Base-by-base conservation (phyloP, 495 filamentous ascomycete genomes). In the Talaromyces ruber region DNA sequence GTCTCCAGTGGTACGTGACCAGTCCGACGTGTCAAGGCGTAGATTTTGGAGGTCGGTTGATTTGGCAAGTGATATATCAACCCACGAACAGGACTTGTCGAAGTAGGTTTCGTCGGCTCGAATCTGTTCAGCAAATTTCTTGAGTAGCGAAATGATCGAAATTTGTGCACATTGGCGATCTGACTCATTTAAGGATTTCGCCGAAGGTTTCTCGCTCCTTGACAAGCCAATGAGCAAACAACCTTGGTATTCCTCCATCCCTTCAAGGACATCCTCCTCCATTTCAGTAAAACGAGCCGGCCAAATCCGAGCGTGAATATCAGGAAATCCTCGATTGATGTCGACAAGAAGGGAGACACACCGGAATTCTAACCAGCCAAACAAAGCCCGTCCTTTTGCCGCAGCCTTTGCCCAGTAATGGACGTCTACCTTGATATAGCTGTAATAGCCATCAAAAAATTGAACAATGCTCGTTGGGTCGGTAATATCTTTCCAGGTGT, bases 171-270 rank as follows among this genome's bases (percentile, higher is more conserved):
- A 59, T 21, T 65, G 29, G 21, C 47, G 58, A 18, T 59, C 59
- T 6, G 59, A 26, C 16, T 47, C 45, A 32, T 51, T 25, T 22
- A 22, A 28, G 4, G 21, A 34, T 28, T 30, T 28, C 29, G 14
- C 37, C 4, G 26, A 56, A 34, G 14, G 47, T 1, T 21, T 11
- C 9, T 63, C 52, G 22, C 24, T 30, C 37, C 72, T 75, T 32
- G 79, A 77, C 24, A 87, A 68, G 6, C 84, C 84, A 24, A 86
- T 74, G 14, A 87, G 75, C 61, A 86, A 86, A 59, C 73, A 78
- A 6, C 80, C 82, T 29, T 79, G 69, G 63, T 80, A 83, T 50
- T 81, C 79, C 0, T 63, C 53, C 24, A 26, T 12, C 9, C 25
- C 25, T 29, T 52, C 45, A 28, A 16, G 21, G 9, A 21, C 25